Evolutionary conservation across 352 stramenopile genomes (phyloP).

Genomic region (Globisporangium megalacanthum): DNA sequence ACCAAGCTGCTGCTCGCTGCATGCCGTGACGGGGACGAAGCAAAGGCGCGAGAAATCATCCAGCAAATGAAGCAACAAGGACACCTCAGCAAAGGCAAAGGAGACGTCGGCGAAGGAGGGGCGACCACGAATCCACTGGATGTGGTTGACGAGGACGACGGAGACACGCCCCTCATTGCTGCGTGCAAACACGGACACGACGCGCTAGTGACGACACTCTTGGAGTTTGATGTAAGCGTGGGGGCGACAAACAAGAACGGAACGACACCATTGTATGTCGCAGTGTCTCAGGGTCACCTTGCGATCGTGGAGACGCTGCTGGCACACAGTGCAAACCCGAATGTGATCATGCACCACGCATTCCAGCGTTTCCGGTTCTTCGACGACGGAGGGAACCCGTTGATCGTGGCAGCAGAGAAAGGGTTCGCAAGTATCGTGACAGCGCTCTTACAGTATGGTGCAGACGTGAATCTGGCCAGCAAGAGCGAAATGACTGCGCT

Average conservation of each 20-base stretch:
- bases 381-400: not conserved
- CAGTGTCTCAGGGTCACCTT: not conserved
- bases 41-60: not conserved
- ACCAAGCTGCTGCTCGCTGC: not conserved
- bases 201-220: not conserved
- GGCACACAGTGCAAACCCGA: not conserved
- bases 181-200: not conserved
- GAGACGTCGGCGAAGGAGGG: not conserved
- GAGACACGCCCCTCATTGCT: not conserved
- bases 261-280: not conserved
- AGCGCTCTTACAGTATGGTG: not conserved
- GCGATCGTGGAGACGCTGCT: not conserved
- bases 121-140: not conserved
- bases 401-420: not conserved
- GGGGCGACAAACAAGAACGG: not conserved
- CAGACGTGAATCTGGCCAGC: not conserved
- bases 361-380: too few species aligned
- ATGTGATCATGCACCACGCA: not conserved
- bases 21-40: not conserved
- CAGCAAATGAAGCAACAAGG: not conserved
- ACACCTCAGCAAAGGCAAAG: not conserved
- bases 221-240: not conserved
- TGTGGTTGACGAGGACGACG: not conserved
- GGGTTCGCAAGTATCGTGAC: not conserved
- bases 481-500: not conserved